These are phyloP conservation scores for Russula compacta DNA, from an alignment of 768 basidiomycete genomes.

Conservation along the genomic window DNA sequence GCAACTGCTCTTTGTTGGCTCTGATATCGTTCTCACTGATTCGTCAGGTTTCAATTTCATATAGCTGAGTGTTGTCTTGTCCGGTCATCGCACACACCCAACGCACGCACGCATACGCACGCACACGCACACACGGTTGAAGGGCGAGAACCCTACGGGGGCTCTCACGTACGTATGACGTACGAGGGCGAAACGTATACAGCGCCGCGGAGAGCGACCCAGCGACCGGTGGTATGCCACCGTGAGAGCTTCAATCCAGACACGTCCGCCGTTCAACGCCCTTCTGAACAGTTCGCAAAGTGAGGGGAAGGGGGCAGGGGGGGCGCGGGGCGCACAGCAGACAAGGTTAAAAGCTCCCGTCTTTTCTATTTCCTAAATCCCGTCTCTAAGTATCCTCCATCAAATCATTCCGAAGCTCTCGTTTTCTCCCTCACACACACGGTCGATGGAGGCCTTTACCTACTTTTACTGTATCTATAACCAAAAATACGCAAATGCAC, in stretches of 20 bases:
- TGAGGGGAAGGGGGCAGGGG: too few species aligned
- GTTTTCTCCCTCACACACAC: conserved; percentile 1
- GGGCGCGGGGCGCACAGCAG: neutral
- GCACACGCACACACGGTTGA: neutral
- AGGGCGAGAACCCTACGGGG: neutral
- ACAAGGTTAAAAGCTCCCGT: conserved; percentile 1
- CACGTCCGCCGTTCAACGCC: neutral
- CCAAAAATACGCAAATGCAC: too few species aligned
- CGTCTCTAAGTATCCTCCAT: neutral
- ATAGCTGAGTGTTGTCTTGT: neutral
- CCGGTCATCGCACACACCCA: neutral
- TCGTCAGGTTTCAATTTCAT: neutral
- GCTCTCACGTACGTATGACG: conserved; percentile 8
- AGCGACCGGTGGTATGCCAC: neutral
- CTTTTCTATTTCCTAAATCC: neutral
- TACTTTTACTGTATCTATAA: neutral
- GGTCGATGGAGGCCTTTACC: neutral
- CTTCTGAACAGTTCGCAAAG: neutral
- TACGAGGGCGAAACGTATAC: neutral
- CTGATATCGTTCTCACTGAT: conserved; percentile 4
- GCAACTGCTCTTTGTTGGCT: neutral
- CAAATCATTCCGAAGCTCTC: neutral
- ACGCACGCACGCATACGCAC: neutral
- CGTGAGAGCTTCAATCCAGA: neutral
- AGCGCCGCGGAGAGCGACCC: neutral